A percentile compares a stretch with the other conserved stretches of the same genome.
Conservation (phyloP, 73 alveolate species). For the Stentor roeselii region DNA sequence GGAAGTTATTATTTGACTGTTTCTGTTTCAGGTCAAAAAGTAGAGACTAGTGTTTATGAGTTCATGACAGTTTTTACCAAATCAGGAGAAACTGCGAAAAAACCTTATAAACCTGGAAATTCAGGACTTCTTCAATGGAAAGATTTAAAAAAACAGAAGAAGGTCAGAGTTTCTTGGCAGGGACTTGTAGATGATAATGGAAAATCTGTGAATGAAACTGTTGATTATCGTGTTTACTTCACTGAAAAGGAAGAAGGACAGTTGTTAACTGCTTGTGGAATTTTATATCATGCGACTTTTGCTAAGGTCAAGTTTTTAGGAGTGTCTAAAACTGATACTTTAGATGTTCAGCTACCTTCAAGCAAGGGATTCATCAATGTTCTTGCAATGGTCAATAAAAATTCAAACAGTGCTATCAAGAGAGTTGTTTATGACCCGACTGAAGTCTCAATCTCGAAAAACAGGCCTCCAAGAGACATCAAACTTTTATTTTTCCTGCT, state of each 20-base stretch:
- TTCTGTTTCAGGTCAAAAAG: too few species aligned
- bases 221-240: neutral
- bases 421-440: conserved; percentile 7
- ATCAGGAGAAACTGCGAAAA: neutral
- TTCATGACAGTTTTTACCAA: conserved; percentile 1
- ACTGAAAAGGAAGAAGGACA: neutral
- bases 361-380: conserved; percentile 1
- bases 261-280: conserved; percentile 24
- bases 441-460: neutral
- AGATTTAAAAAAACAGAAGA: neutral
- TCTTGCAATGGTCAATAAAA: neutral
- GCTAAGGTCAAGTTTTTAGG: conserved; percentile 3
- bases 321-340: neutral
- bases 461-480: neutral
- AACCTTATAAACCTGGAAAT: neutral
- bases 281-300: neutral
- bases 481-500: neutral
- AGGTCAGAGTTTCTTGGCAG: neutral
- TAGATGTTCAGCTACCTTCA: neutral
- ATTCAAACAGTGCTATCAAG: neutral
- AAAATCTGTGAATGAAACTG: neutral
- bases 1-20: conserved; percentile 12
- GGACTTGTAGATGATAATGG: neutral
- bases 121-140: neutral
- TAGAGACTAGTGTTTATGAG: neutral